Percentiles rank a stretch among this genome's conserved stretches.
Conservation (phyloP, 805 yeast genomes). For the Sporopachydermia lactativora region DNA sequence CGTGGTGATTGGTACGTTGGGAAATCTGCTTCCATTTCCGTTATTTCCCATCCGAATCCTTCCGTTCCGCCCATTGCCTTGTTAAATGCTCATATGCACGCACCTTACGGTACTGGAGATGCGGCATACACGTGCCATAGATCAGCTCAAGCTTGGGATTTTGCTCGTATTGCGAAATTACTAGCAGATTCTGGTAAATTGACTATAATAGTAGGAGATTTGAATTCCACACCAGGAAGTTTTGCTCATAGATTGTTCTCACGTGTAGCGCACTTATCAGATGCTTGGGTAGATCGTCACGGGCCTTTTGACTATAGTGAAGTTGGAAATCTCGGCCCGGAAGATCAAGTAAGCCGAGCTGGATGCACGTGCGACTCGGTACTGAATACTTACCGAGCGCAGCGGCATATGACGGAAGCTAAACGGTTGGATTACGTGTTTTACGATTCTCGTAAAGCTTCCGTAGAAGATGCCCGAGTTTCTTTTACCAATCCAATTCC, state of each 20-base stretch:
- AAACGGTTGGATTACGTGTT: conserved; percentile 85
- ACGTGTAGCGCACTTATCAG: conserved; percentile 50
- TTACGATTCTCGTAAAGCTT: conserved; percentile 41
- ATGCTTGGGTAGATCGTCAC: conserved; percentile 68
- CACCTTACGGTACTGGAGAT: conserved; percentile 86
- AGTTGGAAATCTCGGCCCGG: conserved; percentile 29
- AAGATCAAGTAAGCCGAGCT: conserved; percentile 51
- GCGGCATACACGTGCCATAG: conserved; percentile 85
- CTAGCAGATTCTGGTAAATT: conserved; percentile 67
- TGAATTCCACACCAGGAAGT: conserved; percentile 80
- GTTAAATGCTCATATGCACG: conserved; percentile 92
- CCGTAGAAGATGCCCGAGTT: conserved; percentile 50
- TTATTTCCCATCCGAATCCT: conserved; percentile 36
- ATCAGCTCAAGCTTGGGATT: conserved; percentile 94
- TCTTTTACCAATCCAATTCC: conserved; percentile 59
- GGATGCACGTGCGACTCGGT: conserved; percentile 87
- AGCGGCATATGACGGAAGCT: conserved; percentile 46
- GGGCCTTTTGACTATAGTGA: conserved; percentile 26
- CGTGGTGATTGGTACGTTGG: conserved; percentile 98
- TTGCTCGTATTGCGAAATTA: conserved; percentile 48
- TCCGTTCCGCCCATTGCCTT: conserved; percentile 52
- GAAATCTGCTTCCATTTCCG: conserved; percentile 67
- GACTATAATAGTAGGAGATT: conserved; percentile 83
- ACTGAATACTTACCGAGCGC: conserved; percentile 74
- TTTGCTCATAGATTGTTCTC: conserved; percentile 68